Conservation (phyloP, 2,329 filamentous ascomycete species). For the Peltaster fructicola region DNA sequence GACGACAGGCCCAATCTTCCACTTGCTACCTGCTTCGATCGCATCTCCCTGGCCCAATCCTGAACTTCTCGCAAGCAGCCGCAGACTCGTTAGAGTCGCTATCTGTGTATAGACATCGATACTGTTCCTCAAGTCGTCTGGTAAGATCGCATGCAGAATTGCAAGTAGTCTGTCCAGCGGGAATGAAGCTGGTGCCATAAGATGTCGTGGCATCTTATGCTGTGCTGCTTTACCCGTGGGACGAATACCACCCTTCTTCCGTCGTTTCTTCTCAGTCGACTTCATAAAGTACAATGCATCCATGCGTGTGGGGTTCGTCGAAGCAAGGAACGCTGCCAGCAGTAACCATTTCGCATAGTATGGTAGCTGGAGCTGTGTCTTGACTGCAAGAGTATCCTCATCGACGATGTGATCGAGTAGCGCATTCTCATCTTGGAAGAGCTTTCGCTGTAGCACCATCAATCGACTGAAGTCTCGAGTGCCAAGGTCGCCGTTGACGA, state of each 20-base stretch:
- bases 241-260: conserved; percentile 33
- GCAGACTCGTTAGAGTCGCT: conserved; percentile 53
- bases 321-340: conserved; percentile 62
- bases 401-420: conserved; percentile 46
- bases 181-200: conserved; percentile 62
- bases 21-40: conserved; percentile 53
- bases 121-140: conserved; percentile 23
- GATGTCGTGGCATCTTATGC: conserved; percentile 57
- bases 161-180: conserved; percentile 62
- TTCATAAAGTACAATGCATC: conserved; percentile 64
- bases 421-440: conserved; percentile 57
- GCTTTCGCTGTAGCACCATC: conserved; percentile 48
- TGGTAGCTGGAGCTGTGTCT: conserved; percentile 34
- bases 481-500: conserved; percentile 53
- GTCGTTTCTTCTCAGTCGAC: conserved; percentile 34
- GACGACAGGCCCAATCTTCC: conserved; percentile 52
- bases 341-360: conserved; percentile 58
- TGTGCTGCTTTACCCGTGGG: conserved; percentile 22
- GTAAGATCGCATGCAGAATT: conserved; percentile 51
- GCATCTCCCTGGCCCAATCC: conserved; percentile 41
- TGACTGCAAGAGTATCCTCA: conserved; percentile 5
- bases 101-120: conserved; percentile 38
- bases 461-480: conserved; percentile 73
- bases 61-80: conserved; percentile 46
- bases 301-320: conserved; percentile 58